Conservation (phyloP, 139 green algal genomes). For the Coelastrella sp. region DNA sequence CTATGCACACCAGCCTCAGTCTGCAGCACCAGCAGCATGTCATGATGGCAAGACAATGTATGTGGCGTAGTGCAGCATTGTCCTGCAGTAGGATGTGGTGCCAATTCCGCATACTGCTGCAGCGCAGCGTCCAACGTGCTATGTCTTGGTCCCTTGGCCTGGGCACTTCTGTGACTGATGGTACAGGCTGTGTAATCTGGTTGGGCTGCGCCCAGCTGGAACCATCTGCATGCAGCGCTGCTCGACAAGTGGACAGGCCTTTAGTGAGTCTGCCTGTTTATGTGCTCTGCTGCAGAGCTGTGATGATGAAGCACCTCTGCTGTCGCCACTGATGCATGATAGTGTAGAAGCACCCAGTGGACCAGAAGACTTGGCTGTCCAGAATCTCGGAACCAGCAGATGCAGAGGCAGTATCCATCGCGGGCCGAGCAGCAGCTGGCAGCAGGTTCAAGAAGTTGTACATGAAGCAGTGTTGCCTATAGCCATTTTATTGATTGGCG, state of each 20-base stretch:
- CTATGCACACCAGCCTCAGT: background rate
- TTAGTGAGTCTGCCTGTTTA: background rate
- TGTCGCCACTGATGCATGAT: background rate
- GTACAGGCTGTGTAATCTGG: no score
- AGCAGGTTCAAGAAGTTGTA: background rate
- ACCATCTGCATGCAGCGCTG: background rate
- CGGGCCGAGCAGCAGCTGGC: background rate
- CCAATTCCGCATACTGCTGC: no score
- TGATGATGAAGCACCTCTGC: background rate
- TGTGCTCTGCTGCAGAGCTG: background rate
- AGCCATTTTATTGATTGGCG: constrained; percentile 18
- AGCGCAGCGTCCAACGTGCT: no score
- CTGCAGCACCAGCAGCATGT: background rate
- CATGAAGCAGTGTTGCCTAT: constrained; percentile 38
- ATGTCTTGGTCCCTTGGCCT: no score
- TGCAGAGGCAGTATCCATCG: background rate
- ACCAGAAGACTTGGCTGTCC: background rate
- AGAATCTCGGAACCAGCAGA: background rate
- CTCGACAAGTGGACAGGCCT: background rate
- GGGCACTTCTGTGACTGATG: no score
- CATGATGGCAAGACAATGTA: no score
- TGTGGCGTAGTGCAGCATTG: no score
- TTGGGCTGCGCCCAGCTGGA: no score
- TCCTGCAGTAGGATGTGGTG: no score
- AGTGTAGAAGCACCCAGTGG: background rate